Base-by-base conservation (phyloP, 2,329 filamentous ascomycete genomes). In the Diaporthe ilicicola region DNA sequence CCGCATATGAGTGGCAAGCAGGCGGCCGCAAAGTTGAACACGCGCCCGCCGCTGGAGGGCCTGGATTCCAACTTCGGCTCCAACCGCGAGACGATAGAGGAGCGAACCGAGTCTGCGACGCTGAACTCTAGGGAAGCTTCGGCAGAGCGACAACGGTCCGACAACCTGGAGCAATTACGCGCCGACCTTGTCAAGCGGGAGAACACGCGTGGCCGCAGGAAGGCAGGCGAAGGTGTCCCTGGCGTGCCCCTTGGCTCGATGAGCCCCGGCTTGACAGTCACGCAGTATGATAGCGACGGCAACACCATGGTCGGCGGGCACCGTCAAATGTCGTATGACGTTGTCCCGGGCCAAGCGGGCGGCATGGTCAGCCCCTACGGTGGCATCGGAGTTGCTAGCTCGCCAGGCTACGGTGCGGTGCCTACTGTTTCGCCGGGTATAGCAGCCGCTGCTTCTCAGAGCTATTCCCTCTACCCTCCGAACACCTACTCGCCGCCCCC, bases 1-100 rank as follows among this genome's bases (percentile, higher is more conserved):
- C 74, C 77, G 67, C 74, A 76, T 1, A 72, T 69, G 15, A 76
- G 73, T 22, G 76, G 78, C 17, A 66, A 76, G 15, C 77, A 77
- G 34, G 79, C 80, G 2, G 75, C 74, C 0, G 73, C 74, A 46
- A 80, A 80, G 72, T 75, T 80, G 24, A 75, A 56, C 9, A 48
- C 61, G 19, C 65, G 70, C 27, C 65, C 70, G 6, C 56, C 70
- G 3, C 53, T 72, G 29, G 29, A 42, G 19, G 70, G 50, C 17
- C 53, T 72, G 42, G 72, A 70, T 10, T 50, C 37, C 13, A 42
- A 70, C 54, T 72, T 67, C 17, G 72, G 39, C 8, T 67, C 61
- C 48, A 72, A 70, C 50, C 65, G 72, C 8, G 59, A 67, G 10
- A 19, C 12, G 22, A 51, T 44, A 29, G 42, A 69, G 32, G 61